Conservation (phyloP, 805 yeast species). For the Cyberlindnera americana region DNA sequence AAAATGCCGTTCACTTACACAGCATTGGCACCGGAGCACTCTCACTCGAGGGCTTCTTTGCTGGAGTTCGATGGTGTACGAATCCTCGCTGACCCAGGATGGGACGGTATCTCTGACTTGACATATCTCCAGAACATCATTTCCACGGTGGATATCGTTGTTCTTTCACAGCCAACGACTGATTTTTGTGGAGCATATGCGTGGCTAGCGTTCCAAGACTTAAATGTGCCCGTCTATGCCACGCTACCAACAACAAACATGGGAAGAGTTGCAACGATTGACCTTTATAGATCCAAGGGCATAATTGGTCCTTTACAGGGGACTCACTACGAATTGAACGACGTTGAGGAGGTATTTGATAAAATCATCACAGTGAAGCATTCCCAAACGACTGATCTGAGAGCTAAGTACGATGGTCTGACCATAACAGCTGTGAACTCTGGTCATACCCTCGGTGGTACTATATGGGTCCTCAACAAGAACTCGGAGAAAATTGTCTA, state of each 20-base stretch:
- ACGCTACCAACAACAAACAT: constrained; percentile 87
- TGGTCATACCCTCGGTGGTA: constrained; percentile 93
- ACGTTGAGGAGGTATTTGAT: constrained; percentile 80
- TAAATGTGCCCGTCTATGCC: constrained; percentile 74
- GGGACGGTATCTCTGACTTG: constrained; percentile 54
- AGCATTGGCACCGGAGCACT: constrained; percentile 21
- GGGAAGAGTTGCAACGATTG: constrained; percentile 85
- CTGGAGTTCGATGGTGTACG: constrained; percentile 55
- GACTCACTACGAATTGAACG: constrained; percentile 59
- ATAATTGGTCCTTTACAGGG: constrained; percentile 65
- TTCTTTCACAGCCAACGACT: constrained; percentile 84
- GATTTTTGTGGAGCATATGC: constrained; percentile 80
- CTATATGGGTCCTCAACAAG: constrained; percentile 76
- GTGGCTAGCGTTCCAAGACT: constrained; percentile 55
- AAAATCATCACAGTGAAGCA: constrained; percentile 66
- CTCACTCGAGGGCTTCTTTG: constrained; percentile 40
- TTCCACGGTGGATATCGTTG: constrained; percentile 56
- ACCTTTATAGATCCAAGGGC: constrained; percentile 69
- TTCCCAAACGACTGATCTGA: constrained; percentile 65
- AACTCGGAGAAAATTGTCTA: constrained; percentile 78
- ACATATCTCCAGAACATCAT: constrained; percentile 41
- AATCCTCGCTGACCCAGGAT: constrained; percentile 68
- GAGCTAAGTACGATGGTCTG: constrained; percentile 57
- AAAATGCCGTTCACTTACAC: constrained; percentile 31
- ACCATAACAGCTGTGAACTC: constrained; percentile 80